Evolutionary conservation across 202 grass and related monocot species (phyloP).

Genomic region (Eragrostis tef): DNA sequence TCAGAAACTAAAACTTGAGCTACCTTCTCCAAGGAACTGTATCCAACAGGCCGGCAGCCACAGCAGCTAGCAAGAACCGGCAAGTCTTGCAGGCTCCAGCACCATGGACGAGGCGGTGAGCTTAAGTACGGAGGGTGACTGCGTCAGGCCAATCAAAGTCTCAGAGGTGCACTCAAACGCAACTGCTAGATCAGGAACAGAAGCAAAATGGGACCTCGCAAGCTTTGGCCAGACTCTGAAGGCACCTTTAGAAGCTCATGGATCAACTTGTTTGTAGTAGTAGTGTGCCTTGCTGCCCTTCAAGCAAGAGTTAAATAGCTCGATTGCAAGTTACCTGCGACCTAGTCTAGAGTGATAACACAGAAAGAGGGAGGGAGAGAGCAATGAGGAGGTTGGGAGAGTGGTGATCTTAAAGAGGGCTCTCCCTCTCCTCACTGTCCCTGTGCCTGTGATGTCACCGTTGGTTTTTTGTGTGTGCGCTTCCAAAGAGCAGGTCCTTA

Average conservation of each 20-base stretch:
- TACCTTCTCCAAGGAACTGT: no score
- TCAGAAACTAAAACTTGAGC: neutral
- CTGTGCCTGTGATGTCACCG: slow-evolving; percentile 43
- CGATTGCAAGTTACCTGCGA: neutral
- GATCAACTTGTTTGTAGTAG: slow-evolving; percentile 4
- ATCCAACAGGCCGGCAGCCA: neutral
- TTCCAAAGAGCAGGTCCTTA: slow-evolving; percentile 57
- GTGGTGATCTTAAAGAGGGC: slow-evolving; percentile 56
- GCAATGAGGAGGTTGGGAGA: slow-evolving; percentile 32
- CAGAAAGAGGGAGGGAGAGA: neutral
- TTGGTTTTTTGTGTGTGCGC: slow-evolving; percentile 53
- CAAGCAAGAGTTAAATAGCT: slow-evolving; percentile 29
- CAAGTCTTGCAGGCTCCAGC: neutral
- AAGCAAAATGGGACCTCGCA: slow-evolving; percentile 42
- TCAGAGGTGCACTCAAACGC: slow-evolving; percentile 46
- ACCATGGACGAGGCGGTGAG: slow-evolving; percentile 31
- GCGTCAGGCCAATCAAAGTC: slow-evolving; percentile 26
- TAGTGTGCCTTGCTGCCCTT: slow-evolving; percentile 13
- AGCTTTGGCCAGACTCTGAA: slow-evolving; percentile 39
- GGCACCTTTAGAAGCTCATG: neutral
- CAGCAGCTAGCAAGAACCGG: slow-evolving; percentile 23
- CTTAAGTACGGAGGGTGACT: slow-evolving; percentile 17
- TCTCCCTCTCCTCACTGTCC: slow-evolving; percentile 8
- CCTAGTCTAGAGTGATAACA: slow-evolving; percentile 8
- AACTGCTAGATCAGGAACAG: slow-evolving; percentile 21